Conservation (phyloP, 2,329 filamentous ascomycete genomes). For the Teratosphaeria pseudoeucalypti region DNA sequence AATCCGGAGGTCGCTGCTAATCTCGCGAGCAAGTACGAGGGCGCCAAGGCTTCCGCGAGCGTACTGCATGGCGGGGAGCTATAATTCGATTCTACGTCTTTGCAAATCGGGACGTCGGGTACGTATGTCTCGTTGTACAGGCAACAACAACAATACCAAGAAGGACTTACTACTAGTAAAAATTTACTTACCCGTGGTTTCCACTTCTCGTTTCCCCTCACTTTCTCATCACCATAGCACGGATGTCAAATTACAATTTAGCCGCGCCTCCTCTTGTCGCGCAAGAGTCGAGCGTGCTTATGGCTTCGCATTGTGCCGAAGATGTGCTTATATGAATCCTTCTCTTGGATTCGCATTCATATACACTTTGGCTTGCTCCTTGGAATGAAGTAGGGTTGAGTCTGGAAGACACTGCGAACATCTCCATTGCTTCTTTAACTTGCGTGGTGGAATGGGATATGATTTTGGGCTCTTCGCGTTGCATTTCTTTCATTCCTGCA, state of each 20-base stretch:
- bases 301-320: constrained; percentile 96
- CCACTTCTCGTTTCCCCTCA: neutral
- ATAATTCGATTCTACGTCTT: neutral
- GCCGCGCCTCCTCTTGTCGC: constrained; percentile 37
- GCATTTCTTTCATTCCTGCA: no score
- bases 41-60: neutral
- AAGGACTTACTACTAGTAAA: neutral
- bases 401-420: constrained; percentile 6
- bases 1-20: constrained; percentile 10
- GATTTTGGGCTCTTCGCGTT: no score
- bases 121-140: neutral
- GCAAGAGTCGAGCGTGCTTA: constrained; percentile 24
- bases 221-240: constrained; percentile 48
- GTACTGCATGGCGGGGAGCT: constrained; percentile 2
- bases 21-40: neutral
- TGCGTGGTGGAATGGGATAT: no score
- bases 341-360: neutral
- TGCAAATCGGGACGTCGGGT: neutral
- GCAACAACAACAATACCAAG: neutral
- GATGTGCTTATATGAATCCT: constrained; percentile 75
- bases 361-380: constrained; percentile 11
- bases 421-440: neutral
- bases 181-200: constrained; percentile 1
- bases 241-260: constrained; percentile 99
- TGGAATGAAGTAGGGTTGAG: neutral